Percentiles rank a stretch among this genome's conserved stretches.
These are phyloP conservation scores for Solanum rostratum DNA, from an alignment of 257 asterid genomes.

Conservation along the genomic window DNA sequence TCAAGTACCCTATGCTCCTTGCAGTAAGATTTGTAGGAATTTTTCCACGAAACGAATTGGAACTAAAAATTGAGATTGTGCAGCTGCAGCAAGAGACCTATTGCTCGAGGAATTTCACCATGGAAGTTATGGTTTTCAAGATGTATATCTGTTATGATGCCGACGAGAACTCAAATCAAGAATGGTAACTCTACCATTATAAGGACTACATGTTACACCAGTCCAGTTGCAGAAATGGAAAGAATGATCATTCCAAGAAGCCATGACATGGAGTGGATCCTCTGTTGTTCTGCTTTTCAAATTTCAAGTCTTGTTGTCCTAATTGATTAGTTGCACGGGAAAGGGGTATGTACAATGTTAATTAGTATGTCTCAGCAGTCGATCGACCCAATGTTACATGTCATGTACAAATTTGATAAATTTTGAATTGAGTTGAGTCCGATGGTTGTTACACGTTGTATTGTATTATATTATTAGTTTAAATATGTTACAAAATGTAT, in stretches of 20 bases:
- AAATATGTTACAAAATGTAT: too few species aligned
- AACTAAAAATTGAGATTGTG: background rate
- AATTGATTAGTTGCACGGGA: background rate
- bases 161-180: constrained; percentile 8
- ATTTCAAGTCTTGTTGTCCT: background rate
- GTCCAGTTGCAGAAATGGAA: constrained; percentile 11
- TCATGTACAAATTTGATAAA: background rate
- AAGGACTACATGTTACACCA: constrained; percentile 6
- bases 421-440: background rate
- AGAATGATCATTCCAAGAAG: constrained; percentile 6
- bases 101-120: constrained; percentile 10
- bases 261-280: background rate
- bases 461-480: too few species aligned
- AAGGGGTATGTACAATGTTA: background rate
- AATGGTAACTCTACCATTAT: background rate
- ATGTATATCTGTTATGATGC: background rate
- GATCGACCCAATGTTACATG: background rate
- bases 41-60: constrained; percentile 3
- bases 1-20: constrained; percentile 9
- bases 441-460: too few species aligned
- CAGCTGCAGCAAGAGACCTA: constrained; percentile 10
- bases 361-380: too few species aligned
- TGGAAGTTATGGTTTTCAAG: constrained; percentile 7
- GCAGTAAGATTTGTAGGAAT: constrained; percentile 9
- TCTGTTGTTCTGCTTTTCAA: background rate